Base-by-base conservation (phyloP, 495 filamentous ascomycete species). In the Massariosphaeria phaeospora region DNA sequence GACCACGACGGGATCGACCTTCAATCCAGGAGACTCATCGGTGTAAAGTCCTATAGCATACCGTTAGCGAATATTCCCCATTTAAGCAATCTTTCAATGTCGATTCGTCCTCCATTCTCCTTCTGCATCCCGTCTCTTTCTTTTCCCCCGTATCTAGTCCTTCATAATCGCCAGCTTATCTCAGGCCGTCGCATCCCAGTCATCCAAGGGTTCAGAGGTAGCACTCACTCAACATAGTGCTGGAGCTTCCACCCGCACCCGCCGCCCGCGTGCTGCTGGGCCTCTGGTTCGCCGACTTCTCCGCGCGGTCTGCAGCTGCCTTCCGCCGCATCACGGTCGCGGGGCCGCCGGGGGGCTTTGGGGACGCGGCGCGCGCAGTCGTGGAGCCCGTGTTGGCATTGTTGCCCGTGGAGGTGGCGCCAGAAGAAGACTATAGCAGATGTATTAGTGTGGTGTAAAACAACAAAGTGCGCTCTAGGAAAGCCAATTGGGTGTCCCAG, bases 1-100 rank as follows among this genome's bases (percentile, higher is more conserved):
- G 39, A 98, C 93, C 45, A 98, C 89, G 31, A 98, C 91, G 17
- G 93, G 93, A 68, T 98, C 93, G 52, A 98, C 93, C 71, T 95
- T 91, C 59, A 98, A 73, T 55, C 93, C 93, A 52, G 94, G 91
- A 58, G 84, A 89, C 78, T 98, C 93, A 67, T 98, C 93, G 33
- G 93, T 98, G 80, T 98, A 98, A n/a, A 98, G 85, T 72, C 76
- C 83, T 86, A 58, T 55, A 41, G 15, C 12, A 34, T 27, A 5
- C 3, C 10, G 57, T 69, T 47, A 64, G 66, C 59, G n/a, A n/a
- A n/a, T n/a, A n/a, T n/a, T n/a, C n/a, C n/a, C n/a, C n/a, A n/a
- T n/a, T n/a, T n/a, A n/a, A n/a, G n/a, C n/a, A n/a, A n/a, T n/a
- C n/a, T n/a, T n/a, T n/a, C n/a, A 40, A 40, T 38, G 35, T 38